phyloP scores from a whole-genome alignment of 129 eudicot genomes.

The Solidago caesia region DNA sequence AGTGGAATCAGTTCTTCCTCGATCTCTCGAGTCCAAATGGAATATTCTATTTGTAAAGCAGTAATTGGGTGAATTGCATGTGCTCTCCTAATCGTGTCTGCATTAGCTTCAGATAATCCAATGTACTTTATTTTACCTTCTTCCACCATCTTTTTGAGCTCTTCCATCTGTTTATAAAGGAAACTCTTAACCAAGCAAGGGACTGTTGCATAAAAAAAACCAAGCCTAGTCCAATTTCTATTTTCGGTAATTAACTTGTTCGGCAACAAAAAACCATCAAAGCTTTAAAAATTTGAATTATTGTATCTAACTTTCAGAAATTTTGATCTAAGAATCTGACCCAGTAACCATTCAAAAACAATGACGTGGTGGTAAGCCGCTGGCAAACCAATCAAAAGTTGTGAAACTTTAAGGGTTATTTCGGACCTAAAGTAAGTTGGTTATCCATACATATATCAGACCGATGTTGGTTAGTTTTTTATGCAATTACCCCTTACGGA shows the following conservation, averaged over 20 bases:
- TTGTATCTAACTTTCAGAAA: no score
- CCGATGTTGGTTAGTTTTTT: background rate
- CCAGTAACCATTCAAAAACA: no score
- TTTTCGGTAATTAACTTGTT: no score
- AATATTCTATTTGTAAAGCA: slow-evolving; percentile 74
- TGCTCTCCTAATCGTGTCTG: slow-evolving; percentile 71
- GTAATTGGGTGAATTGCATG: slow-evolving; percentile 71
- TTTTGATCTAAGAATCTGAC: no score
- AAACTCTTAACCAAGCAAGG: slow-evolving; percentile 11
- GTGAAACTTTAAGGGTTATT: background rate
- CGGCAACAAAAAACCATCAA: no score
- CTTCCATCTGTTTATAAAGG: slow-evolving; percentile 47
- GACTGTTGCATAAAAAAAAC: background rate
- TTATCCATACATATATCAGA: background rate
- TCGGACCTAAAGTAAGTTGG: background rate
- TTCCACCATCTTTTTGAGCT: slow-evolving; percentile 59
- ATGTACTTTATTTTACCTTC: slow-evolving; percentile 78
- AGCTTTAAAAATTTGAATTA: no score
- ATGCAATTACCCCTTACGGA: background rate
- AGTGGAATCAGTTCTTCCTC: slow-evolving; percentile 68
- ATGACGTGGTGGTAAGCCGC: background rate
- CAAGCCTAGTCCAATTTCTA: background rate
- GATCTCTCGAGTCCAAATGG: slow-evolving; percentile 75
- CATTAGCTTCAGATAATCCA: slow-evolving; percentile 75
- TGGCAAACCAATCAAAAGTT: background rate